phyloP scores from a whole-genome alignment of 495 filamentous ascomycete species.

The Chaetomium cochliodes region DNA sequence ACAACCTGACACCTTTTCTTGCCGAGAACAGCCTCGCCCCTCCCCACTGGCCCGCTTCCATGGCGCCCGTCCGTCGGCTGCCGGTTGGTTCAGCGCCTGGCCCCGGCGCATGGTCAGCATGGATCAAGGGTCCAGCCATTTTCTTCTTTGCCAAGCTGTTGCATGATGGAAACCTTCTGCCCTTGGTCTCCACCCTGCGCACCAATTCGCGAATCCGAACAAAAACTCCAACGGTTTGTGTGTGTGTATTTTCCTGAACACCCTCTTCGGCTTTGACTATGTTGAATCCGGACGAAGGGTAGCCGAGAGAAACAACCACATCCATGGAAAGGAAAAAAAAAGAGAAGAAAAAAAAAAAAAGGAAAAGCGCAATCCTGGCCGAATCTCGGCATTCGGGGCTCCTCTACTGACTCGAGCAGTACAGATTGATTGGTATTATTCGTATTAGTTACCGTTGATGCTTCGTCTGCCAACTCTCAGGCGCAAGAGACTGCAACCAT shows the following conservation, averaged over 20 bases:
- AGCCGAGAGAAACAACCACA: neutral
- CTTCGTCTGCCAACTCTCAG: no score
- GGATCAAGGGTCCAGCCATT: conserved; percentile 7
- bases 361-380: neutral
- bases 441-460: no score
- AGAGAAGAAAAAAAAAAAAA: neutral
- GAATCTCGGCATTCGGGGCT: neutral
- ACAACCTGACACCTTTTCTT: conserved; percentile 19
- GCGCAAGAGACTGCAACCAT: conserved; percentile 1
- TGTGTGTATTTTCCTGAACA: neutral
- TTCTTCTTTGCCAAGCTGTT: conserved; percentile 11
- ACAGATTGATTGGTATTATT: no score
- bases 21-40: neutral
- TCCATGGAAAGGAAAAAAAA: neutral
- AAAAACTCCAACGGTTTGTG: neutral
- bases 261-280: neutral
- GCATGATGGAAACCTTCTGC: conserved; percentile 14
- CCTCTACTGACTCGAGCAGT: no score
- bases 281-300: conserved; percentile 4
- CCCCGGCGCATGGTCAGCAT: conserved; percentile 19
- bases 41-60: conserved; percentile 8
- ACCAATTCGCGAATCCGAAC: conserved; percentile 17
- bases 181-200: conserved; percentile 19
- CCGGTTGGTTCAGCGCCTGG: conserved; percentile 17
- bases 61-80: conserved; percentile 1